Percentiles rank a stretch among this genome's conserved stretches.
Conservation (phyloP, 352 stramenopile species). For the Pythium rhizo-oryzae region DNA sequence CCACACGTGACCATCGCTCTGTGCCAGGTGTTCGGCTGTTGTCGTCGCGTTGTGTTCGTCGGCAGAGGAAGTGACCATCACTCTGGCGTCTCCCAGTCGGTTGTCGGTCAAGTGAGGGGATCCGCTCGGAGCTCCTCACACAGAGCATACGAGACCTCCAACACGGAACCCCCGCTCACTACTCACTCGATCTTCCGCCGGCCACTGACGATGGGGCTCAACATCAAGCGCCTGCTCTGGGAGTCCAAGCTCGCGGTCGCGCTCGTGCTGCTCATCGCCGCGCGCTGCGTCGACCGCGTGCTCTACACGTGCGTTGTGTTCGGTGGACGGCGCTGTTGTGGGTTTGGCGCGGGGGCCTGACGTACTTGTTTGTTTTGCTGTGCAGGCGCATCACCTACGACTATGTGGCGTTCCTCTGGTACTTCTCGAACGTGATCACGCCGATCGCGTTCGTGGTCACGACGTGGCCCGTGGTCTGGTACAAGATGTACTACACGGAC, state of each 20-base stretch:
- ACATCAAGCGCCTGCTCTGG: conserved; percentile 77
- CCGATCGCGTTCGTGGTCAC: conserved; percentile 76
- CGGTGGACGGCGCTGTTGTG: too few species aligned
- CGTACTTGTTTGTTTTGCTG: too few species aligned
- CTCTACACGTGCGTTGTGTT: conserved; percentile 78
- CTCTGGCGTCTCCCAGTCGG: conserved; percentile 4
- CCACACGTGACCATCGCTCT: too few species aligned
- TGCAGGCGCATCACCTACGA: conserved; percentile 85
- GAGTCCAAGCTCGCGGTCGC: conserved; percentile 86
- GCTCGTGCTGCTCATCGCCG: conserved; percentile 75
- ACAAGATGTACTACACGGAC: conserved; percentile 86
- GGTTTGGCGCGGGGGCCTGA: too few species aligned
- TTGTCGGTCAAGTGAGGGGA: neutral
- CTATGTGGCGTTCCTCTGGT: conserved; percentile 89
- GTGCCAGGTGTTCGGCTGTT: too few species aligned
- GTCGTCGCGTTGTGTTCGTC: conserved; percentile 12
- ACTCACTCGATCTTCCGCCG: conserved; percentile 4
- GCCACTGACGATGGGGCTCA: conserved; percentile 19
- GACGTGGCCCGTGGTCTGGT: conserved; percentile 78
- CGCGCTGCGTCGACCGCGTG: conserved; percentile 82
- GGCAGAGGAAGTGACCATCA: conserved; percentile 21
- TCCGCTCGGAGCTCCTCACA: too few species aligned
- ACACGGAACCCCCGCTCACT: neutral
- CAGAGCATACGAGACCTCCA: too few species aligned
- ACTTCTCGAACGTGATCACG: conserved; percentile 86